These are phyloP conservation scores for Aegilops umbellulata DNA, from an alignment of 176 grass and related monocot genomes.

Conservation along the genomic window DNA sequence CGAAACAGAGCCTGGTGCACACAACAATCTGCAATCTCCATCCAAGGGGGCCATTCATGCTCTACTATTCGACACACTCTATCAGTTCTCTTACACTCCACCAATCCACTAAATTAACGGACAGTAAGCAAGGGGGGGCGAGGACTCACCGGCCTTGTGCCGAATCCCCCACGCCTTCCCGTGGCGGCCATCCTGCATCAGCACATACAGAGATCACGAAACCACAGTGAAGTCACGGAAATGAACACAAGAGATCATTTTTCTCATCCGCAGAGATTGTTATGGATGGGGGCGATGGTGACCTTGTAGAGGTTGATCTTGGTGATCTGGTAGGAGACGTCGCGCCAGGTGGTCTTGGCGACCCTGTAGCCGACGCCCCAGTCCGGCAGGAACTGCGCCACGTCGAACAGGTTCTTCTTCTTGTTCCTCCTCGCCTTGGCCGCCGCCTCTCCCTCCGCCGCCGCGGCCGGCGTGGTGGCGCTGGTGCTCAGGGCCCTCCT, in stretches of 20 bases:
- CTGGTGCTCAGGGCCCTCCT: constrained; percentile 36
- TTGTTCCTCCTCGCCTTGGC: constrained; percentile 54
- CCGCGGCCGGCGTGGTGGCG: background rate
- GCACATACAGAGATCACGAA: background rate
- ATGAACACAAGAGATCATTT: background rate
- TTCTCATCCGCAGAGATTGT: background rate
- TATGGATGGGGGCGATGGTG: background rate
- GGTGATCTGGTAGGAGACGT: constrained; percentile 86
- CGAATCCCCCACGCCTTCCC: constrained; percentile 89
- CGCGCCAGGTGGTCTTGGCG: constrained; percentile 89
- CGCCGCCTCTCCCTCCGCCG: background rate
- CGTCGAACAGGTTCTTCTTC: constrained; percentile 94
- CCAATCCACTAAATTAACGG: background rate
- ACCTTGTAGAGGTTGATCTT: constrained; percentile 99
- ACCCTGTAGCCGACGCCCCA: constrained; percentile 90
- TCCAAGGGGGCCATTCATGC: background rate
- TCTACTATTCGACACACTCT: background rate
- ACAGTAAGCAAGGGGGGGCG: background rate
- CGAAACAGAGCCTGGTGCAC: background rate
- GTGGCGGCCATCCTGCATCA: constrained; percentile 68
- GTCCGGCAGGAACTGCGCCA: constrained; percentile 77
- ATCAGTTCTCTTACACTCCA: background rate
- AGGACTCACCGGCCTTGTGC: constrained; percentile 74
- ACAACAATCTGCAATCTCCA: background rate
- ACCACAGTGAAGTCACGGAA: background rate